Percentiles rank a stretch among this genome's conserved stretches.
phyloP scores from a whole-genome alignment of 345 rosid species.

The Euclidium syriacum region DNA sequence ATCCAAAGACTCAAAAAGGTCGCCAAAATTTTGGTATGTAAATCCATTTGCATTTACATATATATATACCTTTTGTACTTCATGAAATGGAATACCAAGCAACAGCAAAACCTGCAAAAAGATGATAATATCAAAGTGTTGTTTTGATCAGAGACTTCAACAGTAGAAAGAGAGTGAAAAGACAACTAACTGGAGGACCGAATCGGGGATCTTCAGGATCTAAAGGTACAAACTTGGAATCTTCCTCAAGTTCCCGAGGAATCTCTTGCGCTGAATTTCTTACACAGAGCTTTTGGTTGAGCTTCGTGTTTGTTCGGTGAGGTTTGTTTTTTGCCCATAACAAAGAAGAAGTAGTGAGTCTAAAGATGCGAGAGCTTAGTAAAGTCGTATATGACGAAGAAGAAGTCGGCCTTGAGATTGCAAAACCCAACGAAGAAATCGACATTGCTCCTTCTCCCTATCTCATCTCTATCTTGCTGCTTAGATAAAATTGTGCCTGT shows the following conservation, averaged over 20 bases:
- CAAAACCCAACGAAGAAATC: conserved; percentile 22
- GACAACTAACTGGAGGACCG: conserved; percentile 90
- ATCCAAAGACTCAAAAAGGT: not conserved
- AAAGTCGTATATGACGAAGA: conserved; percentile 1
- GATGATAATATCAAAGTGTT: not conserved
- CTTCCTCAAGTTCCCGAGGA: conserved; percentile 66
- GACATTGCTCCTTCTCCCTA: conserved; percentile 16
- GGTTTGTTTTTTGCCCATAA: conserved; percentile 3
- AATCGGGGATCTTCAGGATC: conserved; percentile 59
- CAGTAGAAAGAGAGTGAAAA: not conserved
- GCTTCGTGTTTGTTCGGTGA: conserved; percentile 8
- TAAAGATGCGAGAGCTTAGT: not conserved
- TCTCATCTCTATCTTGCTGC: conserved; percentile 6
- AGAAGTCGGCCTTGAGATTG: conserved; percentile 8
- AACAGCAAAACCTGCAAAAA: conserved; percentile 66
- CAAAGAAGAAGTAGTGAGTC: conserved; percentile 16
- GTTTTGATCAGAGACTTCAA: conserved; percentile 7
- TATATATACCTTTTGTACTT: conserved; percentile 63
- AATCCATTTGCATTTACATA: not conserved
- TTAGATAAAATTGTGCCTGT: conserved; percentile 6
- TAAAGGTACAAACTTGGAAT: conserved; percentile 75
- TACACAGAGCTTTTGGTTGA: conserved; percentile 27
- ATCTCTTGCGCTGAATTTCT: conserved; percentile 43
- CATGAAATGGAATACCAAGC: conserved; percentile 63
- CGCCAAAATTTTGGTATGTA: not conserved